Evolutionary conservation across 2,329 filamentous ascomycete genomes (phyloP).

Genomic region (Nemania sp.): DNA sequence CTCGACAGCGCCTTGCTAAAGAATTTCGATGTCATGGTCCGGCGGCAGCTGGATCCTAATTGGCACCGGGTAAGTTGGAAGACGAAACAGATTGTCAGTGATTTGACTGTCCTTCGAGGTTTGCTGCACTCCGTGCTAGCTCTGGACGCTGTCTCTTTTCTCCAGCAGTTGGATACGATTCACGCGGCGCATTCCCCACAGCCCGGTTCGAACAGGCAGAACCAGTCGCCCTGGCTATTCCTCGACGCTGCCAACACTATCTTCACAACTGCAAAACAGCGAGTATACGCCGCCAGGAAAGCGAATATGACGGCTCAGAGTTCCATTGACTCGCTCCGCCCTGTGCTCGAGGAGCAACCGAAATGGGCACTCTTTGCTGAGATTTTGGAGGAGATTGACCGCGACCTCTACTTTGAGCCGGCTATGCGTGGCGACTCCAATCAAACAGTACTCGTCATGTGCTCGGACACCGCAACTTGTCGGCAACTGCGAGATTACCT

Average conservation of each 20-base stretch:
- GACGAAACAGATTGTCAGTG: constrained; percentile 90
- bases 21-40: constrained; percentile 87
- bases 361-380: constrained; percentile 93
- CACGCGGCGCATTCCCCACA: constrained; percentile 87
- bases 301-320: constrained; percentile 56
- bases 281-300: constrained; percentile 75
- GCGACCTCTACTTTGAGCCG: constrained; percentile 84
- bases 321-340: constrained; percentile 65
- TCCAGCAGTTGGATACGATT: constrained; percentile 92
- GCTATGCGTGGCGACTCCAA: constrained; percentile 78
- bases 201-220: constrained; percentile 83
- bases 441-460: constrained; percentile 95
- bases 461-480: constrained; percentile 82
- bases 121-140: constrained; percentile 82
- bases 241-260: constrained; percentile 93
- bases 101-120: constrained; percentile 79
- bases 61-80: constrained; percentile 97
- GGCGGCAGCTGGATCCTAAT: constrained; percentile 89
- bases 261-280: constrained; percentile 83
- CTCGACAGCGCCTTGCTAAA: constrained; percentile 89
- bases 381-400: constrained; percentile 89
- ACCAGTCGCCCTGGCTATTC: constrained; percentile 94
- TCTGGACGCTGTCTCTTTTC: constrained; percentile 87
- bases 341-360: constrained; percentile 89
- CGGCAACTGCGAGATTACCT: constrained; percentile 89